Conservation (phyloP, 352 stramenopile genomes). For the Globisporangium cederbergense region DNA sequence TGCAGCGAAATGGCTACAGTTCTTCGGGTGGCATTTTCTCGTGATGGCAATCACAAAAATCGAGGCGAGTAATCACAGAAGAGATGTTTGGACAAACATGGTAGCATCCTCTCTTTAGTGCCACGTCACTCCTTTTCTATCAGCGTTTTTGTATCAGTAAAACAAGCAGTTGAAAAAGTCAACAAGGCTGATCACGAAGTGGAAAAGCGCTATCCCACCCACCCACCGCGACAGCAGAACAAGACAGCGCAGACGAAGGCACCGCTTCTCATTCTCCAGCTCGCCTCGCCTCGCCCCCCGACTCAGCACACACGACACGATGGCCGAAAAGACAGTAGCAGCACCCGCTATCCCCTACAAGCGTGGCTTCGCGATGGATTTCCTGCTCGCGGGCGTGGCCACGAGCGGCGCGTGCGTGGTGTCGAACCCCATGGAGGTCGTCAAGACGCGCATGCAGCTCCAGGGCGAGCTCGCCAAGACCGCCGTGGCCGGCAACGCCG, state of each 20-base stretch:
- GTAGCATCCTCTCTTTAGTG: not conserved
- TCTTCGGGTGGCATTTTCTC: not conserved
- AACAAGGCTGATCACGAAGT: no score
- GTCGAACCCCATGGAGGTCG: conserved; percentile 89
- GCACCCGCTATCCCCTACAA: conserved; percentile 8
- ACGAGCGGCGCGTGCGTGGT: conserved; percentile 68
- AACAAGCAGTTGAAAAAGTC: not conserved
- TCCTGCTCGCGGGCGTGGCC: conserved; percentile 59
- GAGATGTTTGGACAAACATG: conserved; percentile 1
- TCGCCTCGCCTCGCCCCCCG: not conserved
- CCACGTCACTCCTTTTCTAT: not conserved
- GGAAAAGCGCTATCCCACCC: no score
- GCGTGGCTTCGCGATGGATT: conserved; percentile 65
- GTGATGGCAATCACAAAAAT: not conserved
- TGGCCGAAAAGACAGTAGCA: conserved; percentile 5
- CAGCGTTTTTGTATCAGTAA: not conserved
- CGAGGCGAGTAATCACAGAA: not conserved
- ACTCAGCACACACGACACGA: conserved; percentile 5
- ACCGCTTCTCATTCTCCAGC: not conserved
- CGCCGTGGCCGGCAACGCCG: conserved; percentile 24
- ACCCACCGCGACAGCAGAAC: not conserved
- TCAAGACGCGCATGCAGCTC: conserved; percentile 89
- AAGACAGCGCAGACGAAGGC: not conserved
- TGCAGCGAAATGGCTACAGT: not conserved
- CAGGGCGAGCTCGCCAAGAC: conserved; percentile 76